A percentile compares a stretch with the other conserved stretches of the same genome.
phyloP scores from a whole-genome alignment of 2,329 filamentous ascomycete species.

The Aspergillus sp. region DNA sequence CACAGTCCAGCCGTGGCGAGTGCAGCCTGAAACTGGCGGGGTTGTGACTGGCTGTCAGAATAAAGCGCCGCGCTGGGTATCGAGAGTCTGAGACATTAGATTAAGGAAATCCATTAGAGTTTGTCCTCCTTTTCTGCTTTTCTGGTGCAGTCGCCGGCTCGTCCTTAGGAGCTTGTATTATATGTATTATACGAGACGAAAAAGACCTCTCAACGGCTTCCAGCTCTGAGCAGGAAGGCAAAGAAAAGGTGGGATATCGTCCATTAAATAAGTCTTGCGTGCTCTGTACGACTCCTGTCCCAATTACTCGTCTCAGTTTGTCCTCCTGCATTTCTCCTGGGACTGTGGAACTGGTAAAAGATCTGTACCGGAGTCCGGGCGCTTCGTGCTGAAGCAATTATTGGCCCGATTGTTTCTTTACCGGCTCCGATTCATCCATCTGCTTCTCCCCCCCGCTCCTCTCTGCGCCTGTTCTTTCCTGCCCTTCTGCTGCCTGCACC shows the following conservation, averaged over 20 bases:
- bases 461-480: background rate
- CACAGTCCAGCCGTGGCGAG: background rate
- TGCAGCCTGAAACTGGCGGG: background rate
- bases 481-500: background rate
- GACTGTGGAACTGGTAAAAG: background rate
- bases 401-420: constrained; percentile 8
- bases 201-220: background rate
- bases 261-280: background rate
- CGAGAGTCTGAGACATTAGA: background rate
- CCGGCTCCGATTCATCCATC: constrained; percentile 9
- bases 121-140: no score
- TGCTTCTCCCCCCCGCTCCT: background rate
- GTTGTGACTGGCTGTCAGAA: background rate
- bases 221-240: background rate
- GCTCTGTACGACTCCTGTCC: background rate
- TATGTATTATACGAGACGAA: background rate
- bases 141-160: no score
- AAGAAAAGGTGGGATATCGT: background rate
- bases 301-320: background rate
- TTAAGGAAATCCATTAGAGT: no score
- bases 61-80: background rate
- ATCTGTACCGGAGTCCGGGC: constrained; percentile 1
- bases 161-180: background rate
- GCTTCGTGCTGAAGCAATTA: constrained; percentile 6
- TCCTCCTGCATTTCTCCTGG: background rate